Percentiles rank a stretch among this genome's conserved stretches.
Conservation (phyloP, 345 rosid species). For the Dipteronia sinensis region DNA sequence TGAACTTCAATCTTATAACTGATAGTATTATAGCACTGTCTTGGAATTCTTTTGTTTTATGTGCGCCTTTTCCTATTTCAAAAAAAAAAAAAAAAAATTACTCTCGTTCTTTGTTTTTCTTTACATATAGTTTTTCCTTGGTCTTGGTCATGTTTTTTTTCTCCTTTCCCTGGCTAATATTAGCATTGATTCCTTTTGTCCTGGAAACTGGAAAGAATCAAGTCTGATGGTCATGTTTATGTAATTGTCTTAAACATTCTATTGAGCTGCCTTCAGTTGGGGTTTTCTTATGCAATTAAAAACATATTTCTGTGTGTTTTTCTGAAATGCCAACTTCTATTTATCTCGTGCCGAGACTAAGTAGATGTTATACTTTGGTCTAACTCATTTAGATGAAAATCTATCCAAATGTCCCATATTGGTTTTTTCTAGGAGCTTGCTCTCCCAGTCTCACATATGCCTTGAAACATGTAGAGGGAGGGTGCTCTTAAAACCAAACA, state of each 20-base stretch:
- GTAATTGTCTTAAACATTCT: not conserved
- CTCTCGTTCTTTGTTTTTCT: not conserved
- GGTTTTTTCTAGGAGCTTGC: not conserved
- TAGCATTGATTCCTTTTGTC: not conserved
- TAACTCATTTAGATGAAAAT: not conserved
- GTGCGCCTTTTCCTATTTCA: not conserved
- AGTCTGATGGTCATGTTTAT: not conserved
- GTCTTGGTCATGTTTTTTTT: not conserved
- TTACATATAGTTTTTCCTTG: not conserved
- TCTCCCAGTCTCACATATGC: not conserved
- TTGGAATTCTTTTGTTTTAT: not conserved
- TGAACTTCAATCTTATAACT: conserved; percentile 14
- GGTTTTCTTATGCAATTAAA: not conserved
- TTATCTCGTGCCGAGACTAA: not conserved
- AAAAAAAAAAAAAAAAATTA: not conserved
- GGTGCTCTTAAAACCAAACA: too few relatives aligned
- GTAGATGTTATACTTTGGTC: not conserved
- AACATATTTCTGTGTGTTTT: not conserved
- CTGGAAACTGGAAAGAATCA: not conserved
- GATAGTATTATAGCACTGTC: not conserved
- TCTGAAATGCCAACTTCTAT: not conserved
- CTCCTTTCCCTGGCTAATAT: not conserved
- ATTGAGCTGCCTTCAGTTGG: not conserved
- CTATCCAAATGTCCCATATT: not conserved
- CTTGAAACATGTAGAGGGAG: not conserved